Evolutionary conservation across 1,284 basidiomycete species (phyloP).

Genomic region (Cryptococcus sp.): DNA sequence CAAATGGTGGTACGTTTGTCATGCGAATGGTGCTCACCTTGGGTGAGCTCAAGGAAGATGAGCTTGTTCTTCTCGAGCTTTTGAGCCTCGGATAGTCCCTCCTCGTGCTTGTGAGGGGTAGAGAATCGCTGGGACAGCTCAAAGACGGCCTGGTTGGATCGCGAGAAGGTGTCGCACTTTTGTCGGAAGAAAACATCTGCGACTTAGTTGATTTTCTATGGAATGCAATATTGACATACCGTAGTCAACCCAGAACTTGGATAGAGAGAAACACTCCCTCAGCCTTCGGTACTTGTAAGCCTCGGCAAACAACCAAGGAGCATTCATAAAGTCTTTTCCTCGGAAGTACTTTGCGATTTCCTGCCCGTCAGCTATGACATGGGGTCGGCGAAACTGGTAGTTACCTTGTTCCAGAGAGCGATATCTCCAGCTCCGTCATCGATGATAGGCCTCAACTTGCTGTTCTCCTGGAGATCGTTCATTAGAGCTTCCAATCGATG

Average conservation of each 20-base stretch:
- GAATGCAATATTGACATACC: slow-evolving; percentile 48
- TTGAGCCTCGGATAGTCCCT: slow-evolving; percentile 56
- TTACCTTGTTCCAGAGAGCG: slow-evolving; percentile 87
- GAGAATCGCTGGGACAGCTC: slow-evolving; percentile 92
- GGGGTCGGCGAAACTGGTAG: slow-evolving; percentile 7
- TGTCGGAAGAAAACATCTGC: slow-evolving; percentile 73
- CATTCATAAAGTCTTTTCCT: slow-evolving; percentile 94
- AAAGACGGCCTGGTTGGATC: slow-evolving; percentile 87
- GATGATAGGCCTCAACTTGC: slow-evolving; percentile 75
- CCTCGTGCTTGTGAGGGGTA: slow-evolving; percentile 68
- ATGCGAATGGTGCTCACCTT: slow-evolving; percentile 53
- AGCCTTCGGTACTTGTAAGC: slow-evolving; percentile 97
- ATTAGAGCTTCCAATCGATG: slow-evolving; percentile 80
- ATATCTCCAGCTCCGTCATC: slow-evolving; percentile 94
- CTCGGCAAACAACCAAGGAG: slow-evolving; percentile 92
- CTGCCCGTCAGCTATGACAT: slow-evolving; percentile 10
- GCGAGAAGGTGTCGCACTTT: slow-evolving; percentile 94
- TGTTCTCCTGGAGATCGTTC: slow-evolving; percentile 72
- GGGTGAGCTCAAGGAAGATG: slow-evolving; percentile 91
- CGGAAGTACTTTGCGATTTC: slow-evolving; percentile 90
- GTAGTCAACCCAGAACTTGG: slow-evolving; percentile 86
- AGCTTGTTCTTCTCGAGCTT: slow-evolving; percentile 73
- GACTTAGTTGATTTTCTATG: not conserved
- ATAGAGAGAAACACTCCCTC: slow-evolving; percentile 90
- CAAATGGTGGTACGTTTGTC: not conserved